A percentile compares a stretch with the other conserved stretches of the same genome.
Evolutionary conservation across 345 rosid species (phyloP).

Genomic region (Microthlaspi erraticum): DNA sequence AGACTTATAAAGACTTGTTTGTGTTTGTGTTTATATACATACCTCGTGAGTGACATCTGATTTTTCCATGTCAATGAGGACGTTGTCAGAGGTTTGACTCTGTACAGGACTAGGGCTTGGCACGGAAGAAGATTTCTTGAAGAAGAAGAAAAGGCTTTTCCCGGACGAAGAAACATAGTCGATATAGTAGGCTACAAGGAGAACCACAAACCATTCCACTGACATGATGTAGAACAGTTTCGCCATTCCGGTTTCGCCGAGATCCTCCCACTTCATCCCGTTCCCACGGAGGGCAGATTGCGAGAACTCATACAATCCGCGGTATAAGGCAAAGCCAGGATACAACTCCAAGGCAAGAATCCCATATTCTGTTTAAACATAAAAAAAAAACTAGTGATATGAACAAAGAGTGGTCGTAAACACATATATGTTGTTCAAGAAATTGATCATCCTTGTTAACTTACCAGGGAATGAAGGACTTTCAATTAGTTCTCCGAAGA

Average conservation of each 20-base stretch:
- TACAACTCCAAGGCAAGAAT: conserved; percentile 72
- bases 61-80: conserved; percentile 74
- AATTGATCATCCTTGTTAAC: conserved; percentile 35
- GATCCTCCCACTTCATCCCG: conserved; percentile 77
- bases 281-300: conserved; percentile 56
- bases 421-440: conserved; percentile 12
- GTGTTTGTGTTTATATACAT: neutral
- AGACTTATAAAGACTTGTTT: neutral
- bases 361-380: conserved; percentile 58
- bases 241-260: conserved; percentile 69
- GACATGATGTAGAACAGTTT: conserved; percentile 66
- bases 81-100: conserved; percentile 66
- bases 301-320: conserved; percentile 82
- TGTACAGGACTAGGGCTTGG: conserved; percentile 51
- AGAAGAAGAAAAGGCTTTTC: conserved; percentile 59
- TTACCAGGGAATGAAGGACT: conserved; percentile 75
- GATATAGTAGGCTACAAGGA: conserved; percentile 60
- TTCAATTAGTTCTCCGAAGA: conserved; percentile 61
- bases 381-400: conserved; percentile 24
- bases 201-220: conserved; percentile 75
- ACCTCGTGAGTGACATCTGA: conserved; percentile 73
- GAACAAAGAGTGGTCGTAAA: conserved; percentile 20
- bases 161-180: conserved; percentile 58
- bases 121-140: conserved; percentile 47
- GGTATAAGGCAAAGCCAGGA: conserved; percentile 88